Evolutionary conservation across 2,329 filamentous ascomycete genomes (phyloP).

Genomic region (Emergomyces orientalis): DNA sequence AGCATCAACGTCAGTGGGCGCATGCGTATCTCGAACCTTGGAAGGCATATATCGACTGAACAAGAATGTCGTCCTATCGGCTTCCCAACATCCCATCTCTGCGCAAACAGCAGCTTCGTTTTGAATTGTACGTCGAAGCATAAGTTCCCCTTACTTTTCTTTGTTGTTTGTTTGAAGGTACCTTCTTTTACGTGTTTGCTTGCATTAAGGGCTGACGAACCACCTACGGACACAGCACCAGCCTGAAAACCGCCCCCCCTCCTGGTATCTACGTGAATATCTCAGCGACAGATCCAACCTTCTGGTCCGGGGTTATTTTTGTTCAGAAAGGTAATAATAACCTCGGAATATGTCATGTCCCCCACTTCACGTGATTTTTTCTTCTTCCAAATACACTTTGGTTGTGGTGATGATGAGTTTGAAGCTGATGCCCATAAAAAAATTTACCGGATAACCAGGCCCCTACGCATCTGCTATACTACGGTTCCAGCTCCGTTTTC

Average conservation of each 20-base stretch:
- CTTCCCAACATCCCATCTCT: slow-evolving; percentile 43
- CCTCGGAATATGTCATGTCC: background rate
- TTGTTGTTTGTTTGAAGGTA: background rate
- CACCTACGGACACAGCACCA: slow-evolving; percentile 49
- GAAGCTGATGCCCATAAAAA: background rate
- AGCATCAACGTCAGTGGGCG: background rate
- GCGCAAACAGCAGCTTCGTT: slow-evolving; percentile 64
- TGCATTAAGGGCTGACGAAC: background rate
- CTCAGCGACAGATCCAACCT: slow-evolving; percentile 65
- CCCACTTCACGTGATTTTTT: background rate
- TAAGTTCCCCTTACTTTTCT: background rate
- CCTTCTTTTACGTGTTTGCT: slow-evolving; percentile 11
- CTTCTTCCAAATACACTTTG: background rate
- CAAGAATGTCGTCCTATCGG: slow-evolving; percentile 28
- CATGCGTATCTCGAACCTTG: no score
- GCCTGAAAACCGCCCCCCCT: slow-evolving; percentile 71
- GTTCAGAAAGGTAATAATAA: slow-evolving; percentile 63
- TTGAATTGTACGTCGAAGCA: slow-evolving; percentile 60
- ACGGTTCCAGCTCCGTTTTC: slow-evolving; percentile 83
- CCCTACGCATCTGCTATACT: slow-evolving; percentile 82
- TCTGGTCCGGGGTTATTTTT: slow-evolving; percentile 90
- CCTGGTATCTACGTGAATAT: slow-evolving; percentile 80
- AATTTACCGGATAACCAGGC: slow-evolving; percentile 43
- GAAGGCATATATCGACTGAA: background rate
- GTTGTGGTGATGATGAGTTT: background rate